These are phyloP conservation scores for Aspergillus coremiiformis DNA, from an alignment of 495 filamentous ascomycete genomes.

Conservation along the genomic window DNA sequence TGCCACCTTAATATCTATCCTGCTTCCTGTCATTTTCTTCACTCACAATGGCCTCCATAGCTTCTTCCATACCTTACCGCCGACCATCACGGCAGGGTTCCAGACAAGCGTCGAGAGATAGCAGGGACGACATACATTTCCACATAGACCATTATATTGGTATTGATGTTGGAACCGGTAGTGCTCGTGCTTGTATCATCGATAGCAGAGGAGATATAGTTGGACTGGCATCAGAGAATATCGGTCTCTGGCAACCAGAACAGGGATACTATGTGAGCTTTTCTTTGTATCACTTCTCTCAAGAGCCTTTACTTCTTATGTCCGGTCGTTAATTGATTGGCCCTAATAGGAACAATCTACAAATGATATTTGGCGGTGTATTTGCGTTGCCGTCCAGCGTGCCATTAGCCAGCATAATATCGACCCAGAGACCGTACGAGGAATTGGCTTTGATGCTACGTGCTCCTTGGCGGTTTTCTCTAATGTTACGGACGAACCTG, in stretches of 20 bases:
- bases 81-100: slow-evolving; percentile 33
- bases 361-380: slow-evolving; percentile 87
- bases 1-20: not conserved
- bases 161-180: slow-evolving; percentile 93
- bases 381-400: slow-evolving; percentile 72
- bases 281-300: not conserved
- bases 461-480: slow-evolving; percentile 91
- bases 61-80: slow-evolving; percentile 22
- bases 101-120: slow-evolving; percentile 49
- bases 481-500: slow-evolving; percentile 78
- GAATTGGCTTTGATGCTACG: slow-evolving; percentile 94
- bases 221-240: slow-evolving; percentile 81
- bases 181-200: slow-evolving; percentile 90
- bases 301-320: not conserved
- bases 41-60: slow-evolving; percentile 15
- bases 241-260: slow-evolving; percentile 90
- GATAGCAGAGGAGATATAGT: slow-evolving; percentile 87
- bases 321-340: not conserved
- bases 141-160: slow-evolving; percentile 71
- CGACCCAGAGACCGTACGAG: slow-evolving; percentile 62
- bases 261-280: slow-evolving; percentile 71
- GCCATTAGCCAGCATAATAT: slow-evolving; percentile 74
- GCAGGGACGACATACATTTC: slow-evolving; percentile 47
- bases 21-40: not conserved
- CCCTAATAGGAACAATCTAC: slow-evolving; percentile 85